phyloP scores from a whole-genome alignment of 1,139 yeast genomes.

The Suhomyces anneliseae region DNA sequence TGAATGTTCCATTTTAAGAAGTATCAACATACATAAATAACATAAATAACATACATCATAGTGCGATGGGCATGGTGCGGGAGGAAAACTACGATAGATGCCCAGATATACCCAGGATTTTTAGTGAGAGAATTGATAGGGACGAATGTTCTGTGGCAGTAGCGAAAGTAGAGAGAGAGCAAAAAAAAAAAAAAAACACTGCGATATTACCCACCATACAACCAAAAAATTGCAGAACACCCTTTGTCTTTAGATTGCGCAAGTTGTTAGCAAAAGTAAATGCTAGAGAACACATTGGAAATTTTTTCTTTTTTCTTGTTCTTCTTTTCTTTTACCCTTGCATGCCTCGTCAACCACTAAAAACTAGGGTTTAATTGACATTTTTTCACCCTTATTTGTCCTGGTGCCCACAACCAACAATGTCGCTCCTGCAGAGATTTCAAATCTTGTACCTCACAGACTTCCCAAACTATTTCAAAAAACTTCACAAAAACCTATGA shows the following conservation, averaged over 20 bases:
- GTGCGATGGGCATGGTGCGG: background rate
- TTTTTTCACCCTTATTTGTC: background rate
- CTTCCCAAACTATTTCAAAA: no score
- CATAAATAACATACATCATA: background rate
- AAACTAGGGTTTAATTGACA: background rate
- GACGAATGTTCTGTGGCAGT: background rate
- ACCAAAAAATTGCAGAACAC: no score
- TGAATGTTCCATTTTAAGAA: slow-evolving; percentile 7
- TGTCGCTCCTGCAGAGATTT: background rate
- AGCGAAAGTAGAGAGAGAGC: no score
- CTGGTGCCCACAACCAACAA: background rate
- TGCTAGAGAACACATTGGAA: no score
- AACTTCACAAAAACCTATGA: no score
- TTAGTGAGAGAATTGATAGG: background rate
- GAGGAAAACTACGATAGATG: background rate
- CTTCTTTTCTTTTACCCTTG: no score
- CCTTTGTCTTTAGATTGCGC: no score
- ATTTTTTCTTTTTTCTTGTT: no score
- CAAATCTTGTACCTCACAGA: background rate
- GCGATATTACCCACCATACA: no score
- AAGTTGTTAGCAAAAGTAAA: no score
- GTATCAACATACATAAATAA: background rate
- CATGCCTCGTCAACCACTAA: no score
- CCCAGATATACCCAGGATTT: background rate
- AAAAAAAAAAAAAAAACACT: no score